Evolutionary conservation across 1,284 basidiomycete genomes (phyloP).

Genomic region (Acaromyces ingoldii): DNA sequence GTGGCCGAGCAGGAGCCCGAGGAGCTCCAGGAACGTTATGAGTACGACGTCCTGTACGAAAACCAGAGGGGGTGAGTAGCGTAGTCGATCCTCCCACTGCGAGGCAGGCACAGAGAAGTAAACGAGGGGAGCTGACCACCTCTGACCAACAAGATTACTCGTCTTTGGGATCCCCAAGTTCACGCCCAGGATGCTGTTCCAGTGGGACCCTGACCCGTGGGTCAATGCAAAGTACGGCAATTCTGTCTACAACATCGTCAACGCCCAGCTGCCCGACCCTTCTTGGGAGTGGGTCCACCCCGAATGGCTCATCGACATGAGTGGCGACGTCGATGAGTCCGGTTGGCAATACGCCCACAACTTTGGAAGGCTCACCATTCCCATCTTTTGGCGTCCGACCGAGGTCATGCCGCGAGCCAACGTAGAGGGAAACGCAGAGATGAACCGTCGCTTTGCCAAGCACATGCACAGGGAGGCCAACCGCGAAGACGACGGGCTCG

Average conservation of each 20-base stretch:
- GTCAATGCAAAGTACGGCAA: conserved; percentile 27
- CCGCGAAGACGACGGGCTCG: conserved; percentile 43
- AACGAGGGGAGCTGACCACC: no score
- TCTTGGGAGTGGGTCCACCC: conserved; percentile 50
- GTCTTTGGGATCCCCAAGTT: conserved; percentile 49
- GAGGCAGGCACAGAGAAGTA: neutral
- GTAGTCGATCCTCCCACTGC: no score
- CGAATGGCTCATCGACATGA: conserved; percentile 50
- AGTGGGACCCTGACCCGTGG: conserved; percentile 48
- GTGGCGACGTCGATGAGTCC: conserved; percentile 47
- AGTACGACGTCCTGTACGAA: conserved; percentile 49
- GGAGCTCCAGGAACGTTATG: conserved; percentile 25
- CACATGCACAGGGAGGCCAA: conserved; percentile 24
- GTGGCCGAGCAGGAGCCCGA: conserved; percentile 30
- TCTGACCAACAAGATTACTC: no score
- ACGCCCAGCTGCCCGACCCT: conserved; percentile 47
- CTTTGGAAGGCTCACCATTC: conserved; percentile 30
- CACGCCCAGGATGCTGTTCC: conserved; percentile 40
- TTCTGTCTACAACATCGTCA: conserved; percentile 43
- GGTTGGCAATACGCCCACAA: conserved; percentile 49
- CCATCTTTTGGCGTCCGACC: conserved; percentile 23
- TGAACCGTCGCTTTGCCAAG: conserved; percentile 21
- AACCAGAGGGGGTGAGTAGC: conserved; percentile 39
- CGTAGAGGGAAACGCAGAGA: conserved; percentile 23
- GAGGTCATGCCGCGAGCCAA: conserved; percentile 25